phyloP scores from a whole-genome alignment of 129 eudicot species.

The Pittosporum tobira region DNA sequence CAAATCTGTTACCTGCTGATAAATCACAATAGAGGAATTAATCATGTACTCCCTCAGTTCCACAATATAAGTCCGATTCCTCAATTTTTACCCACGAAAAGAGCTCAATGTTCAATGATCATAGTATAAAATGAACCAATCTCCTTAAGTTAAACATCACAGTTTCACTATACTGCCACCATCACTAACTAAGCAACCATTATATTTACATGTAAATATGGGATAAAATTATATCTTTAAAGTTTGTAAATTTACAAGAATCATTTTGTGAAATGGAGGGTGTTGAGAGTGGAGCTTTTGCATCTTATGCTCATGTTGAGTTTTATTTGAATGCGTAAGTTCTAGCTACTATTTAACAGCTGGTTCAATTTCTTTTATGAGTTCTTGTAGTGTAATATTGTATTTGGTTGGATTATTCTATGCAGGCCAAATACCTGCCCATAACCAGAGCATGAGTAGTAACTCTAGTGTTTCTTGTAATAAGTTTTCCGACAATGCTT shows the following conservation, averaged over 20 bases:
- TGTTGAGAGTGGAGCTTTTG: background rate
- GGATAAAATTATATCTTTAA: too few relatives aligned
- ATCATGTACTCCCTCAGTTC: too few relatives aligned
- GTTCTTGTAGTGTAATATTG: background rate
- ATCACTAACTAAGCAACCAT: background rate
- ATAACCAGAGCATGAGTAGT: conserved; percentile 25
- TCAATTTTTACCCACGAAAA: too few relatives aligned
- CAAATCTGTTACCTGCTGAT: background rate
- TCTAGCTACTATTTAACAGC: background rate
- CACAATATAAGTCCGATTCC: too few relatives aligned
- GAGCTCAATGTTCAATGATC: too few relatives aligned
- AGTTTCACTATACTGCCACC: too few relatives aligned
- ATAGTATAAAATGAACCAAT: too few relatives aligned
- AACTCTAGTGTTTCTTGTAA: conserved; percentile 21
- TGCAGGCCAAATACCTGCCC: conserved; percentile 43
- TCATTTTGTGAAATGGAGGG: too few relatives aligned
- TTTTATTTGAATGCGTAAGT: background rate
- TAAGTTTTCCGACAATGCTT: conserved; percentile 6
- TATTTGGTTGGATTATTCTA: background rate
- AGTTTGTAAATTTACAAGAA: too few relatives aligned
- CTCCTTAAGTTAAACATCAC: too few relatives aligned
- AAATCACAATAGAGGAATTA: background rate
- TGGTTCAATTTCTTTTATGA: background rate
- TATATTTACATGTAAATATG: background rate
- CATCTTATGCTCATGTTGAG: background rate